These are phyloP conservation scores for Chytriomyces sp. DNA, from an alignment of 192 early-diverging fungal genomes.

Conservation along the genomic window DNA sequence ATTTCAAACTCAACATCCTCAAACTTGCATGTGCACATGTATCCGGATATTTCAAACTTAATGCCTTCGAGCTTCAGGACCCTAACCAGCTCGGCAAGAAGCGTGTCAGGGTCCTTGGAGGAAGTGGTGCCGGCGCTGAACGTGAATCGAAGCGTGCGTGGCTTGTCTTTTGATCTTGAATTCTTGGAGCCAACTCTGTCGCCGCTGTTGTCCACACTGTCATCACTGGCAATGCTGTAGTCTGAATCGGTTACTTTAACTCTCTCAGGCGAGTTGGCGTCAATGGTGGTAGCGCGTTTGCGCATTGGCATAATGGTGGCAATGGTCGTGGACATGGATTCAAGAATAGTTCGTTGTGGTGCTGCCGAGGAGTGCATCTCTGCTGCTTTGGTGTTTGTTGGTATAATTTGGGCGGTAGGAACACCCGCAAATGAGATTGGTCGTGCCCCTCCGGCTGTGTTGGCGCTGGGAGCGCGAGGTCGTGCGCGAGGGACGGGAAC, in stretches of 20 bases:
- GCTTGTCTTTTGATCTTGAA: slow-evolving; percentile 41
- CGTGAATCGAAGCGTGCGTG: slow-evolving; percentile 61
- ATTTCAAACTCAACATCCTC: slow-evolving; percentile 65
- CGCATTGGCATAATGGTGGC: slow-evolving; percentile 28
- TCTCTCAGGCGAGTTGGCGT: slow-evolving; percentile 20
- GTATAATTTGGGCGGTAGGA: slow-evolving; percentile 37
- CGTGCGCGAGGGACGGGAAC: slow-evolving; percentile 28
- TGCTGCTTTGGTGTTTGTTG: background rate
- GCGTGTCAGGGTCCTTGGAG: slow-evolving; percentile 59
- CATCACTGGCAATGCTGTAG: slow-evolving; percentile 32
- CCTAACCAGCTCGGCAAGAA: slow-evolving; percentile 53
- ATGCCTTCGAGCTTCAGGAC: slow-evolving; percentile 50
- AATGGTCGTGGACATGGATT: slow-evolving; percentile 13
- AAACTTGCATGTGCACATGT: slow-evolving; percentile 37
- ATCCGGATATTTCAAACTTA: slow-evolving; percentile 15
- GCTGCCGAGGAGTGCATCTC: slow-evolving; percentile 42
- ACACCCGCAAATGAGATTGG: slow-evolving; percentile 54
- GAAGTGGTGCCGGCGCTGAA: slow-evolving; percentile 63
- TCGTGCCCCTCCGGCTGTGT: slow-evolving; percentile 33
- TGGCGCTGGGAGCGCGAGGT: slow-evolving; percentile 18
- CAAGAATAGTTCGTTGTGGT: slow-evolving; percentile 17
- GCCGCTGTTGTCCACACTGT: slow-evolving; percentile 6
- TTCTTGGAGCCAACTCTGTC: slow-evolving; percentile 14
- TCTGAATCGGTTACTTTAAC: slow-evolving; percentile 20
- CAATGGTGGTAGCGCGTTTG: slow-evolving; percentile 50